A percentile compares a stretch with the other conserved stretches of the same genome.
These are phyloP conservation scores for Citrullus mucosospermus DNA, from an alignment of 306 rosid species.

Conservation along the genomic window DNA sequence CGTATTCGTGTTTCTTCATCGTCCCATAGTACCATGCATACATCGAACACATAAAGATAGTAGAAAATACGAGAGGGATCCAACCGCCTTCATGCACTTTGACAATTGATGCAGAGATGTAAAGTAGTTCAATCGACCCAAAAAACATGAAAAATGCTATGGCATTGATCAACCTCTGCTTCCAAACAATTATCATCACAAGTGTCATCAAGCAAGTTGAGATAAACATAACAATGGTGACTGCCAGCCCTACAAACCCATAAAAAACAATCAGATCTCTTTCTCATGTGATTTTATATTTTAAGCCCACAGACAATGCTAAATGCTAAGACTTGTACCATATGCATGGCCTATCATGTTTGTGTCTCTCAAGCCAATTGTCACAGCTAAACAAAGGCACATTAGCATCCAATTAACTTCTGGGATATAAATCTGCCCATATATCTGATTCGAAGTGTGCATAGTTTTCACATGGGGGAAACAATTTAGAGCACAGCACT, in stretches of 20 bases:
- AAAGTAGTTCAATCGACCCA: constrained; percentile 50
- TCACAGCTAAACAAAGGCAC: constrained; percentile 57
- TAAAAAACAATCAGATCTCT: constrained; percentile 14
- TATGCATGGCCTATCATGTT: constrained; percentile 63
- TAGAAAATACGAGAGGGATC: constrained; percentile 38
- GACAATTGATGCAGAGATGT: constrained; percentile 43
- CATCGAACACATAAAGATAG: constrained; percentile 33
- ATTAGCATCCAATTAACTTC: constrained; percentile 68
- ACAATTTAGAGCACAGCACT: constrained; percentile 54
- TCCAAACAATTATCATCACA: constrained; percentile 56
- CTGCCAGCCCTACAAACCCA: constrained; percentile 42
- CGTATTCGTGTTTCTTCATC: constrained; percentile 49
- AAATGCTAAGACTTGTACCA: constrained; percentile 25
- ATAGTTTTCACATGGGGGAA: constrained; percentile 51
- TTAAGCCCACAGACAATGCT: not conserved
- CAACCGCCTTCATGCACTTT: constrained; percentile 61
- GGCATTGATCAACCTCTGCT: constrained; percentile 29
- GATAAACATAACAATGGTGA: constrained; percentile 54
- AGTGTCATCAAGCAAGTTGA: constrained; percentile 70
- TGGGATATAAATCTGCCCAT: constrained; percentile 70
- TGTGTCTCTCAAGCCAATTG: constrained; percentile 53
- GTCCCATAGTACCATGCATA: constrained; percentile 65
- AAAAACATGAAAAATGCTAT: constrained; percentile 34
- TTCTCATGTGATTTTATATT: not conserved
- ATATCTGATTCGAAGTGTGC: constrained; percentile 53